phyloP scores from a whole-genome alignment of 768 basidiomycete species.

The Amanita thiersii region DNA sequence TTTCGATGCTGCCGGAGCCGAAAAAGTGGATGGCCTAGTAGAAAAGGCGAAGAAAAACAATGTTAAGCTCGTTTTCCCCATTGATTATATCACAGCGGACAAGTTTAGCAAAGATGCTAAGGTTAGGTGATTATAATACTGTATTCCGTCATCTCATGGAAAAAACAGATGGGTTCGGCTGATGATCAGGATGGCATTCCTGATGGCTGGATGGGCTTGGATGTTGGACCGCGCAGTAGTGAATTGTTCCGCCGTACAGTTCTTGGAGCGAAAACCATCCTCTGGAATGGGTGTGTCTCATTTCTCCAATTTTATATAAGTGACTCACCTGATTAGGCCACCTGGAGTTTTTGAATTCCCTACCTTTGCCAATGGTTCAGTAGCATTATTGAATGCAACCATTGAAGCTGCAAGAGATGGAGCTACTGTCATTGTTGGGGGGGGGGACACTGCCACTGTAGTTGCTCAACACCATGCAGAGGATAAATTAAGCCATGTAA shows the following conservation, averaged over 20 bases:
- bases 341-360: conserved; percentile 98
- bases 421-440: conserved; percentile 90
- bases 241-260: conserved; percentile 77
- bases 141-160: background rate
- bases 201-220: conserved; percentile 91
- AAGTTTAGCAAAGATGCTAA: conserved; percentile 91
- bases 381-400: conserved; percentile 73
- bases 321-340: conserved; percentile 44
- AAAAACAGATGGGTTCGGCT: conserved; percentile 56
- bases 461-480: conserved; percentile 83
- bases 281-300: conserved; percentile 81
- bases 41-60: conserved; percentile 90
- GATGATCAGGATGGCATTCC: conserved; percentile 86
- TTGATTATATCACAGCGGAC: conserved; percentile 91
- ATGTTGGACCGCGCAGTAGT: conserved; percentile 79
- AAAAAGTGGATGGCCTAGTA: conserved; percentile 76
- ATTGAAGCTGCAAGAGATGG: conserved; percentile 83
- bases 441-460: conserved; percentile 94
- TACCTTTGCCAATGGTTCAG: conserved; percentile 81
- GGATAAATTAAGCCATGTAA: conserved; percentile 90
- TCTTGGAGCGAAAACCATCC: conserved; percentile 84
- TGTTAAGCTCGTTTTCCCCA: conserved; percentile 92
- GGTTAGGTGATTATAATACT: conserved; percentile 29
- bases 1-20: conserved; percentile 82
- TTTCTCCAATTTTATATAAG: conserved; percentile 5